Evolutionary conservation across 495 filamentous ascomycete genomes (phyloP), one percentile per base, ranked within the genome.

Genomic region (Chaetomium tenue): DNA sequence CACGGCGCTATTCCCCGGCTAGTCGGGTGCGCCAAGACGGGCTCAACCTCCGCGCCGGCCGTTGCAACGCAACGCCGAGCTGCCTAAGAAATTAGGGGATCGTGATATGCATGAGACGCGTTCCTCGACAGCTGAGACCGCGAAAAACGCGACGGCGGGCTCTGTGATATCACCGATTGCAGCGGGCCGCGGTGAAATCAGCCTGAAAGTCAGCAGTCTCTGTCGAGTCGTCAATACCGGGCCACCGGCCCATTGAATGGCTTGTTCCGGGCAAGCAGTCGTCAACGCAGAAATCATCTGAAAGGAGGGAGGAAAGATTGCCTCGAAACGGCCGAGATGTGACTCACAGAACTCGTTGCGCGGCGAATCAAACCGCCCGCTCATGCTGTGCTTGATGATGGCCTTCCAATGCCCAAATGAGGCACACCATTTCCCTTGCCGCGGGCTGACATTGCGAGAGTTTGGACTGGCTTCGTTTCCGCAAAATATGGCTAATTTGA

Each of bases 41-140:
- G 8, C 23, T 30, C 33, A 22, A 26, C 40, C 52, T 50, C 61
- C 61, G 52, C 44, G 37, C 25, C 30, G 61, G 51, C 7, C 47
- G 8, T 63, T 8, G 18, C 9, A 12, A 20, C 52, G 33, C 39
- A 20, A 48, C 30, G 46, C 16, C 20, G 22, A 22, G 15, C 46
- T 58, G 55, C 9, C 28, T 39, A 52, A 18, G 62, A 64, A 23
- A 64, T 64, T 64, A 64, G 55, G 62, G 62, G 62, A 64, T 52
- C 44, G 62, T n/a, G 33, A 5, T 5, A 48, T 52, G 62, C 42
- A 64, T 63, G 37, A 16, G 39, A 62, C 50, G 20, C 20, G 50
- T 28, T 54, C 39, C 44, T 40, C 46, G 39, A 1, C 16, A 3
- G 18, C 12, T 2, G 15, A 28, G 18, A 7, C 28, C 44, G 13